Conservation (phyloP, 768 basidiomycete species). For the Suillus brevipes region DNA sequence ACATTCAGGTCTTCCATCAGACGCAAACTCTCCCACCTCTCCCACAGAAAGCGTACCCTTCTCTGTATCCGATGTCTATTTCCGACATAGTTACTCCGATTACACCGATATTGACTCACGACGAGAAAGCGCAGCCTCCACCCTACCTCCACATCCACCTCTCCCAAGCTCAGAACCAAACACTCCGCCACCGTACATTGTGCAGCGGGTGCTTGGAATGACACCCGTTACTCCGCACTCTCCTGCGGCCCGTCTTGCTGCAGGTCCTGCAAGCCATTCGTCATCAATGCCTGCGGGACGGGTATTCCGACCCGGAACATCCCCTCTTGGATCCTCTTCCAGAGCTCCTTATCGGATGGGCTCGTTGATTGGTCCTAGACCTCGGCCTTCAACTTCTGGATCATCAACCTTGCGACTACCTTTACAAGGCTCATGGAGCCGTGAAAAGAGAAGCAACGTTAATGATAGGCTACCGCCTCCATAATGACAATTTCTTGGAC, state of each 20-base stretch:
- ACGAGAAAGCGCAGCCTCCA: conserved; percentile 34
- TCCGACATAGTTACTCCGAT: conserved; percentile 42
- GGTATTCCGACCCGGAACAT: conserved; percentile 10
- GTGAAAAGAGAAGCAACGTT: conserved; percentile 14
- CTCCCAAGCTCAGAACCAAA: conserved; percentile 32
- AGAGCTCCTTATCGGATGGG: conserved; percentile 16
- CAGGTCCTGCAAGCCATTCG: conserved; percentile 2
- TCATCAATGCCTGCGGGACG: not conserved
- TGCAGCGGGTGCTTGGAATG: conserved; percentile 33
- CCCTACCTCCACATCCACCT: conserved; percentile 44
- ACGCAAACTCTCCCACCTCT: conserved; percentile 52
- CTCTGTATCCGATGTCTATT: conserved; percentile 55
- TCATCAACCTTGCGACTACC: conserved; percentile 29
- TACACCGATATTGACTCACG: conserved; percentile 32
- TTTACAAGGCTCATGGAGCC: conserved; percentile 32
- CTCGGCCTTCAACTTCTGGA: conserved; percentile 22
- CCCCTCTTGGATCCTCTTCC: conserved; percentile 5
- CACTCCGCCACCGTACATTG: conserved; percentile 29
- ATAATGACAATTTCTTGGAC: conserved; percentile 23
- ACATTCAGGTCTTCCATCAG: conserved; percentile 30
- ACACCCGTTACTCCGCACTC: conserved; percentile 23
- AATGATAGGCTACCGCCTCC: not conserved
- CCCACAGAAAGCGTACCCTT: conserved; percentile 59
- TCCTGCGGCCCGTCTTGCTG: not conserved
- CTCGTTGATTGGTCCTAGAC: conserved; percentile 32